Evolutionary conservation across 2,329 filamentous ascomycete genomes (phyloP).

Genomic region (Ophiostoma himal-ulmi): DNA sequence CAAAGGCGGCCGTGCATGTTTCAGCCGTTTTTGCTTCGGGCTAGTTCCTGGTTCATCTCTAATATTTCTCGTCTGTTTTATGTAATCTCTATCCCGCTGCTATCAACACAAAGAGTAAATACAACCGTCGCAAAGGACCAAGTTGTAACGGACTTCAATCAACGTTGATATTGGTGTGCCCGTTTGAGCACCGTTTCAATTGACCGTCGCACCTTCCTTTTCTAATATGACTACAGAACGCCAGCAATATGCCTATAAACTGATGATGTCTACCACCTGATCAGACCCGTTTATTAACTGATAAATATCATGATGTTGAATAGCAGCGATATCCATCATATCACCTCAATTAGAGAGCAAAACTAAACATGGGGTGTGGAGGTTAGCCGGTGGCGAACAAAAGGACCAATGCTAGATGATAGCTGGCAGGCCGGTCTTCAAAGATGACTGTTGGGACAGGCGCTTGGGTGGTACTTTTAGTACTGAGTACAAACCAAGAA

Average conservation of each 20-base stretch:
- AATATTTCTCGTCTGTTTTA: neutral
- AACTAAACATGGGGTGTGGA: neutral
- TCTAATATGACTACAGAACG: neutral
- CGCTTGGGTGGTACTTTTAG: neutral
- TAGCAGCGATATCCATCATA: too few relatives aligned
- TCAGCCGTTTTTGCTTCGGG: conserved; percentile 2
- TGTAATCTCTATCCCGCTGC: too few relatives aligned
- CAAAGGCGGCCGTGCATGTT: neutral
- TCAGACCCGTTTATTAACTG: too few relatives aligned
- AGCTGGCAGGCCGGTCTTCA: neutral
- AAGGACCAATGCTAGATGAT: neutral
- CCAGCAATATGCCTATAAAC: too few relatives aligned
- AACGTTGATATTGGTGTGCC: neutral
- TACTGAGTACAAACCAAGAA: neutral
- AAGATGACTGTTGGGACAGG: neutral
- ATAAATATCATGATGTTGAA: too few relatives aligned
- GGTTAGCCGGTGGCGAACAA: neutral
- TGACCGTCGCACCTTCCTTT: neutral
- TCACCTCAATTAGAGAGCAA: too few relatives aligned
- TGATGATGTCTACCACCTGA: too few relatives aligned
- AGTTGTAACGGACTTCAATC: neutral
- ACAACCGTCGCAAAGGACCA: too few relatives aligned
- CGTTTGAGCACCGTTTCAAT: neutral
- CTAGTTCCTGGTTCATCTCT: neutral
- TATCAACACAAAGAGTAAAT: too few relatives aligned